Percentiles rank a stretch among this genome's conserved stretches.
Conservation (phyloP, 371 early-diverging fungal species). For the Rhizomucor pusillus region DNA sequence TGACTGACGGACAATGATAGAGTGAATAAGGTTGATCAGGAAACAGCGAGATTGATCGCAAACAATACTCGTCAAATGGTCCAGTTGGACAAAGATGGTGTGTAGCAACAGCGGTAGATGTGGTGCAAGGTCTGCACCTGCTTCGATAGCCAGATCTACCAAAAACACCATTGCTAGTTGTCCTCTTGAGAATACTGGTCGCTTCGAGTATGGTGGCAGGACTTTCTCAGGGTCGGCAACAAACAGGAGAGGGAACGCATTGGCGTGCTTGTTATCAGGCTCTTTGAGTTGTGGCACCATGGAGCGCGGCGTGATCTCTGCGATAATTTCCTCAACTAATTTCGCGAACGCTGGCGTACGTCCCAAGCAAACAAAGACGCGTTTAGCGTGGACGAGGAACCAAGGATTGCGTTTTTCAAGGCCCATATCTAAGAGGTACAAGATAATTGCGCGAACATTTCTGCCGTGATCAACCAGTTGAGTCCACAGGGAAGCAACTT, state of each 20-base stretch:
- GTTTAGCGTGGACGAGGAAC: conserved; percentile 77
- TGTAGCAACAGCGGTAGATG: conserved; percentile 78
- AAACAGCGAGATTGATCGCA: conserved; percentile 82
- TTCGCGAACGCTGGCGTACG: conserved; percentile 61
- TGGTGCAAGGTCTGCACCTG: conserved; percentile 63
- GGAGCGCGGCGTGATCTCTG: conserved; percentile 72
- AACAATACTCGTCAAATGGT: conserved; percentile 72
- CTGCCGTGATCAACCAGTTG: conserved; percentile 69
- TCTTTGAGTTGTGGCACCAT: conserved; percentile 69
- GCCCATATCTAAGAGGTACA: conserved; percentile 72
- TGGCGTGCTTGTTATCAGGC: conserved; percentile 37
- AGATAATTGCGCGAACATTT: conserved; percentile 69
- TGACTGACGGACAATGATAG: conserved; percentile 62
- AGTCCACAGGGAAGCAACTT: conserved; percentile 81
- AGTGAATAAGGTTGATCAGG: conserved; percentile 78
- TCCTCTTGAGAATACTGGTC: conserved; percentile 75
- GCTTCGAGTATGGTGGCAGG: conserved; percentile 61
- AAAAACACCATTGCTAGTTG: conserved; percentile 77
- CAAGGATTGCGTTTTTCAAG: conserved; percentile 76
- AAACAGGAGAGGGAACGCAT: conserved; percentile 47
- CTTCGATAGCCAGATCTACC: conserved; percentile 79
- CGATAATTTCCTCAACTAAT: conserved; percentile 65
- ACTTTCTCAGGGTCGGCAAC: conserved; percentile 70
- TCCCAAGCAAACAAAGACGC: conserved; percentile 78
- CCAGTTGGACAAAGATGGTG: conserved; percentile 77